phyloP scores from a whole-genome alignment of 148 eudicot species.

The Fagopyrum esculentum region DNA sequence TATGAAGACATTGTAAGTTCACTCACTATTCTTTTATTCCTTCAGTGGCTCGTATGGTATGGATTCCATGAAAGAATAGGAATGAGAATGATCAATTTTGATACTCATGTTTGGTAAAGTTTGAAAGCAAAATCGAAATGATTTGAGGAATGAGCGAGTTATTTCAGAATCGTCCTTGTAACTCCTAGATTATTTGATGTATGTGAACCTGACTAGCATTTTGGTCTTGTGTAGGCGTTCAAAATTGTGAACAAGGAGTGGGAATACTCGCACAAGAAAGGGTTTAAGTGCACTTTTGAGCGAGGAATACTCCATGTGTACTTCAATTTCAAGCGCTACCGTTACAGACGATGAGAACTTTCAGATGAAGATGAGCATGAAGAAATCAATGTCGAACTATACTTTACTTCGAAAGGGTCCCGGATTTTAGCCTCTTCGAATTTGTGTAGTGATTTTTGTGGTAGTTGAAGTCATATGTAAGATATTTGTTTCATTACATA shows the following conservation, averaged over 20 bases:
- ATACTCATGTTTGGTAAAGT: no score
- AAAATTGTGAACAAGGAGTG: conserved; percentile 90
- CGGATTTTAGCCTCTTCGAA: neutral
- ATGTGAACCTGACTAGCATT: neutral
- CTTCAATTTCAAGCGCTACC: conserved; percentile 79
- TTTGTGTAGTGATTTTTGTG: neutral
- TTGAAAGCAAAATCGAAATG: no score
- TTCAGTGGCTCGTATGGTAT: neutral
- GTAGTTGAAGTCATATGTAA: neutral
- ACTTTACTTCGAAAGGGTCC: neutral
- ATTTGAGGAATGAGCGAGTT: no score
- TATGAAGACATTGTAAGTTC: conserved; percentile 92
- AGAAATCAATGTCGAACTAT: neutral
- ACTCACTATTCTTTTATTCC: neutral
- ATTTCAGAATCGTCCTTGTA: no score
- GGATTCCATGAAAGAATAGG: no score
- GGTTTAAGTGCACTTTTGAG: conserved; percentile 91
- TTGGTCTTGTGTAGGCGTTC: conserved; percentile 54
- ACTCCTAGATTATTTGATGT: neutral
- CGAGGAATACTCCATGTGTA: conserved; percentile 86
- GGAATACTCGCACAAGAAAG: conserved; percentile 97
- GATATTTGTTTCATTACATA: neutral
- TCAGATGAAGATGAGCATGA: neutral
- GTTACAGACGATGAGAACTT: conserved; percentile 63
- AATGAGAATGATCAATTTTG: no score